These are phyloP conservation scores for Dothistroma pini DNA, from an alignment of 2,329 filamentous ascomycete genomes.

Conservation along the genomic window DNA sequence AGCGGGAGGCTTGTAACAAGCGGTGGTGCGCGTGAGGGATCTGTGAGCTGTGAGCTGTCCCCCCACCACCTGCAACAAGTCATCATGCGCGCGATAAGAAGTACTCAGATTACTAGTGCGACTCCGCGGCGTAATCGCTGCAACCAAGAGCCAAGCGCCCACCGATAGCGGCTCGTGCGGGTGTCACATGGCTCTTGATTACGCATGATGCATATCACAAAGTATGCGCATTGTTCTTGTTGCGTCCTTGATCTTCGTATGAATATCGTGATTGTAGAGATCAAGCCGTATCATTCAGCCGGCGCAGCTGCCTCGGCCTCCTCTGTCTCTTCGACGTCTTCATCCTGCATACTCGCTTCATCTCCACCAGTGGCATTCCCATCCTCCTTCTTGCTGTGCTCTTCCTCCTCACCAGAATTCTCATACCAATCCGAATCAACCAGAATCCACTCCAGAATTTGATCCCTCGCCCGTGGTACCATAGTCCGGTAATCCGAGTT, in stretches of 20 bases:
- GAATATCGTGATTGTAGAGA: neutral
- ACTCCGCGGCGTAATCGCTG: neutral
- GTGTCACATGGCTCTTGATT: neutral
- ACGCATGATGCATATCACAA: neutral
- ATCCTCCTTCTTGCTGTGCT: neutral
- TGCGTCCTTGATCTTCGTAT: neutral
- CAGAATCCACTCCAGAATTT: slow-evolving; percentile 62
- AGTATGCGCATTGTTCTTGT: neutral
- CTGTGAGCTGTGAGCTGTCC: too few species aligned
- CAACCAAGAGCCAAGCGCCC: neutral
- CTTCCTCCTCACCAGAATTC: slow-evolving; percentile 12
- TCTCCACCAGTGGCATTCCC: slow-evolving; percentile 1
- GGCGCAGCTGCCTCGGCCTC: neutral
- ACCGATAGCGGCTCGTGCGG: slow-evolving; percentile 1
- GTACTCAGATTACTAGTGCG: neutral
- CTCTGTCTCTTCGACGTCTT: neutral
- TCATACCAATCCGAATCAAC: slow-evolving; percentile 33
- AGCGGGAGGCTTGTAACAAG: neutral
- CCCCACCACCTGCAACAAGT: neutral
- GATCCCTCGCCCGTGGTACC: slow-evolving; percentile 60
- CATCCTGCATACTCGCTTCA: neutral
- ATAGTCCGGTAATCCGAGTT: slow-evolving; percentile 71
- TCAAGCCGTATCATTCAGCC: neutral
- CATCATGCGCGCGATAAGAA: slow-evolving; percentile 1
- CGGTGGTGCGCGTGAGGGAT: neutral